Evolutionary conservation across 345 rosid species (phyloP), one percentile per base, ranked within the genome.

Genomic region (Punica granatum): DNA sequence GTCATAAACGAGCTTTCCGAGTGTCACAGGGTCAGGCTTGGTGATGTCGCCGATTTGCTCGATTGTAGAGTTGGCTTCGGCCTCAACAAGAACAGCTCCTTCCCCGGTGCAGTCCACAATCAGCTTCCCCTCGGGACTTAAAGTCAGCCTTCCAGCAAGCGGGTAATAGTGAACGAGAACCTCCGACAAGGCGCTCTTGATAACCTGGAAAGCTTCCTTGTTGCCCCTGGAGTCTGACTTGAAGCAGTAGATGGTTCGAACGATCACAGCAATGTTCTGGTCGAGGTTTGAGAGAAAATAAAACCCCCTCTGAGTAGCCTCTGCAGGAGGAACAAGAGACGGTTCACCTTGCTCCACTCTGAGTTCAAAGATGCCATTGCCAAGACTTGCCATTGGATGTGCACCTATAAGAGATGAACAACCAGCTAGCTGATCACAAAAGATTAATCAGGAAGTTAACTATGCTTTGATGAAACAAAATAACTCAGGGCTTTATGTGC

Each of bases 11-110:
- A 92, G 74, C 84, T 90, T 90, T 46, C 89, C 89, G 72, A 92
- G 96, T 44, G 77, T 77, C 34, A 67, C 78, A 41, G 97, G 97
- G 31, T 90, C 86, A 56, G 84, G 86, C 71, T 78, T 87, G 26
- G 90, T 76, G 44, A 75, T 82, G 59, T 87, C 84, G 18, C 83
- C 88, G 0, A 90, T 77, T 35, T 76, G 85, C 23, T 77, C 79
- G 1, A 92, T 68, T 3, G 72, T 67, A 67, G 85, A 87, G 54
- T 83, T 76, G 1, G 97, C 85, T 68, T 88, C 92, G 66, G 96
- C 96, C 73, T 88, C 97, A 19, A 92, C 92, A 59, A 92, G 85
- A 56, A 92, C 88, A 53, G 87, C 93, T 59, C 98, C 98, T 28
- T 92, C 92, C 25, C 85, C 92, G 0, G 85, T 83, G 78, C 98